phyloP scores from a whole-genome alignment of 1,284 basidiomycete species.

The Lentinus polychrous region DNA sequence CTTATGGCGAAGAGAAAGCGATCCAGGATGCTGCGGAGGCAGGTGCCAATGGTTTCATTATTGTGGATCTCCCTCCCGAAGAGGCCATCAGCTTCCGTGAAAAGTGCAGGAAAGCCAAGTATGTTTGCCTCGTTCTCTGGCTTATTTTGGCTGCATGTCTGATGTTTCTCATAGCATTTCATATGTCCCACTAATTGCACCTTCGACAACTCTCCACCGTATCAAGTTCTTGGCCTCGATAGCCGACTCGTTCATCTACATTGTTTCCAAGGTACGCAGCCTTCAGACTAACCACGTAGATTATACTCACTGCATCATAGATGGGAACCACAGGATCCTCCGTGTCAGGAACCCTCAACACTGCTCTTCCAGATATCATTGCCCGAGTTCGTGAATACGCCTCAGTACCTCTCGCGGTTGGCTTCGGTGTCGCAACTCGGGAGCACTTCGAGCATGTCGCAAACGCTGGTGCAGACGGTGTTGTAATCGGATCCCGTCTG shows the following conservation, averaged over 20 bases:
- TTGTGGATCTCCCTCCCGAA: conserved; percentile 97
- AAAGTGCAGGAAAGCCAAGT: conserved; percentile 81
- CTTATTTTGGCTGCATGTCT: background rate
- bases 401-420: conserved; percentile 84
- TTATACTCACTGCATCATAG: conserved; percentile 31
- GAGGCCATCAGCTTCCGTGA: conserved; percentile 89
- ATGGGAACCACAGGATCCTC: conserved; percentile 98
- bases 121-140: conserved; percentile 24
- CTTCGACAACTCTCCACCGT: conserved; percentile 83
- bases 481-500: conserved; percentile 89
- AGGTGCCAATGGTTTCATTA: conserved; percentile 95
- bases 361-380: conserved; percentile 73
- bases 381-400: conserved; percentile 68
- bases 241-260: conserved; percentile 96
- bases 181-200: conserved; percentile 95
- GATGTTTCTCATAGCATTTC: conserved; percentile 56
- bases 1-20: conserved; percentile 92
- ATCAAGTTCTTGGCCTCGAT: conserved; percentile 90
- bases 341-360: conserved; percentile 65
- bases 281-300: background rate
- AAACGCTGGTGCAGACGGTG: conserved; percentile 86
- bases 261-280: conserved; percentile 78
- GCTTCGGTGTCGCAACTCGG: conserved; percentile 93
- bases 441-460: conserved; percentile 85
- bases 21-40: conserved; percentile 84